Evolutionary conservation across 2,329 filamentous ascomycete species (phyloP).

Genomic region (Drechslerella dactyloides): DNA sequence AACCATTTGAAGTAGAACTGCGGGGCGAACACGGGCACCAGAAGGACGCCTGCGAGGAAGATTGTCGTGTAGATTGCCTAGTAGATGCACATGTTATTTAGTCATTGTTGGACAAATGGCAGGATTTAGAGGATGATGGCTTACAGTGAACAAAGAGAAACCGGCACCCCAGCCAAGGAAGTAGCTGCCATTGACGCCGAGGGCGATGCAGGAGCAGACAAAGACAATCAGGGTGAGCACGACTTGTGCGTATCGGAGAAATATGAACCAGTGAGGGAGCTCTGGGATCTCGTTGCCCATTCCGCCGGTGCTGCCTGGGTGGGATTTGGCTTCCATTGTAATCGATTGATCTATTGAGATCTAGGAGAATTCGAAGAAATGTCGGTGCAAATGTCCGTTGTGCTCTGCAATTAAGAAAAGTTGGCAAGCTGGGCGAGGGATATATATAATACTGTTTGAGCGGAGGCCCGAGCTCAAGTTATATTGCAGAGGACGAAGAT

Average conservation of each 20-base stretch:
- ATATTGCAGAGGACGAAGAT: not conserved
- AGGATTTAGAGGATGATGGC: constrained; percentile 1
- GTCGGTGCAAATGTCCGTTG: not conserved
- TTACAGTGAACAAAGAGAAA: constrained; percentile 47
- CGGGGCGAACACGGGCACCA: constrained; percentile 42
- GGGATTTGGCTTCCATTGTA: constrained; percentile 40
- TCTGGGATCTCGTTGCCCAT: constrained; percentile 48
- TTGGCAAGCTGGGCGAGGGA: constrained; percentile 2
- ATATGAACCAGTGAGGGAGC: constrained; percentile 43
- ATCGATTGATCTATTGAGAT: constrained; percentile 2
- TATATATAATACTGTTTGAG: not conserved
- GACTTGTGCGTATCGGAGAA: constrained; percentile 50
- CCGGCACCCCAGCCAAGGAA: constrained; percentile 46
- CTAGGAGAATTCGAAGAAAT: not conserved
- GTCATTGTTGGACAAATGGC: not conserved
- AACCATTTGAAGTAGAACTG: constrained; percentile 51
- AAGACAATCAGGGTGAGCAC: constrained; percentile 49
- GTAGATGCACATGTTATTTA: not conserved
- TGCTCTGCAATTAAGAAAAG: not conserved
- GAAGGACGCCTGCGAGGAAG: constrained; percentile 43
- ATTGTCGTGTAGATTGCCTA: constrained; percentile 40
- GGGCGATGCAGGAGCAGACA: constrained; percentile 43
- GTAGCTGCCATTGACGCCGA: constrained; percentile 14
- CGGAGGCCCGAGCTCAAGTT: not conserved
- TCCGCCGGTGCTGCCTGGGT: constrained; percentile 18